These are phyloP conservation scores for Arachis hypogaea DNA, from an alignment of 306 rosid genomes.

Conservation along the genomic window DNA sequence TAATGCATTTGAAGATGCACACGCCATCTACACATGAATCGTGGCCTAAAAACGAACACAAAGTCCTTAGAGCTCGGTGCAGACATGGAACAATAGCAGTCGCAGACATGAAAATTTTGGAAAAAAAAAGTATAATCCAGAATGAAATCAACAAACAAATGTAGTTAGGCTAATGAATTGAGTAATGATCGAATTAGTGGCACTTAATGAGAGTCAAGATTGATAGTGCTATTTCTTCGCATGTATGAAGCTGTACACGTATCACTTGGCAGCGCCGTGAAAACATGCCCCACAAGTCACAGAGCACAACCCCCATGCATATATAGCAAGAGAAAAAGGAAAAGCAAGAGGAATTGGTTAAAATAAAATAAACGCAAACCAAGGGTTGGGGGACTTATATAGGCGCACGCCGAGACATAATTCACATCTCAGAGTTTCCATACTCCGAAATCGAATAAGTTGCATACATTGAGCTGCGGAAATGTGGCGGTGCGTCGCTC, in stretches of 20 bases:
- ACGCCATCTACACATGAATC: not conserved
- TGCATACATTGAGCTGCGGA: not conserved
- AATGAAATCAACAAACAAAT: no score
- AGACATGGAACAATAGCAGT: not conserved
- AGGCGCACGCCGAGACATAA: not conserved
- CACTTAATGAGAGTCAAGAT: not conserved
- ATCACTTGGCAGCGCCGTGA: not conserved
- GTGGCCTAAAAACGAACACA: not conserved
- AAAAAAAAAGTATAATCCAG: no score
- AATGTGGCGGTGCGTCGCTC: conserved; percentile 97
- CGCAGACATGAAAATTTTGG: not conserved
- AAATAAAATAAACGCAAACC: not conserved
- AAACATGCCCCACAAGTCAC: not conserved
- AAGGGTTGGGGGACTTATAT: not conserved
- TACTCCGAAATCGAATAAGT: not conserved
- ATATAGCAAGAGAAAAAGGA: not conserved
- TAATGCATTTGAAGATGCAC: not conserved
- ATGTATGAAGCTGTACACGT: not conserved
- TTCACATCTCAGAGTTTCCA: not conserved
- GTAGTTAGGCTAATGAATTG: not conserved
- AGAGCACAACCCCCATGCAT: not conserved
- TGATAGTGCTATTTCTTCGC: not conserved
- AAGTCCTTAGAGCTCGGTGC: not conserved
- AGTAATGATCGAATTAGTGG: not conserved
- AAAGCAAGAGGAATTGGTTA: not conserved